Evolutionary conservation across 2,329 filamentous ascomycete species (phyloP).

Genomic region (Hysterium pulicare): DNA sequence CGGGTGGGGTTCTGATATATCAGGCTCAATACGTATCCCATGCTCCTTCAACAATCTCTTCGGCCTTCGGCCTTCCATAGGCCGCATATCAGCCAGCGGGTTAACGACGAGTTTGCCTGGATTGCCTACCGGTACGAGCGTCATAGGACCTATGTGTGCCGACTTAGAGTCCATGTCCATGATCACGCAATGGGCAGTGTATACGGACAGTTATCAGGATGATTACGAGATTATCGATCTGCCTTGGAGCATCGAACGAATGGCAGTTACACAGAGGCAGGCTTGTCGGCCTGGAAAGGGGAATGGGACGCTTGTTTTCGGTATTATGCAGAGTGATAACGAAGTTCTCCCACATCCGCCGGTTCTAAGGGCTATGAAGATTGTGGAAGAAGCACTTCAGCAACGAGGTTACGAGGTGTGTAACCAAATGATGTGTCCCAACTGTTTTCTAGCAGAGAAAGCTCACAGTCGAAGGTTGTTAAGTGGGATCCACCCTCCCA

Average conservation of each 20-base stretch:
- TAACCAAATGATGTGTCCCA: background rate
- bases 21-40: conserved; percentile 29
- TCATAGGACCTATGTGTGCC: conserved; percentile 12
- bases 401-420: conserved; percentile 9
- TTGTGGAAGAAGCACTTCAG: conserved; percentile 5
- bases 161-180: no score
- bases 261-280: conserved; percentile 5
- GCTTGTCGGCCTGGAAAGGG: background rate
- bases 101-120: conserved; percentile 13
- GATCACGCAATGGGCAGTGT: no score
- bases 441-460: no score
- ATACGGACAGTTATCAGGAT: no score
- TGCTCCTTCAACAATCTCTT: conserved; percentile 14
- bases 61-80: conserved; percentile 36
- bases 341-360: conserved; percentile 12
- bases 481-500: conserved; percentile 13
- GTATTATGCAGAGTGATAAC: conserved; percentile 9
- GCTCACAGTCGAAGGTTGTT: conserved; percentile 8
- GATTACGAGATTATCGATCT: conserved; percentile 10
- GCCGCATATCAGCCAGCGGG: conserved; percentile 3
- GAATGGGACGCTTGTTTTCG: conserved; percentile 15
- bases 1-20: conserved; percentile 37
- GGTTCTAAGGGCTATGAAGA: conserved; percentile 6
- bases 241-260: conserved; percentile 15
- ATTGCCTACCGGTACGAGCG: conserved; percentile 11